These are phyloP conservation scores for Cyclotella atomus DNA, from an alignment of 108 stramenopile genomes.

Conservation along the genomic window DNA sequence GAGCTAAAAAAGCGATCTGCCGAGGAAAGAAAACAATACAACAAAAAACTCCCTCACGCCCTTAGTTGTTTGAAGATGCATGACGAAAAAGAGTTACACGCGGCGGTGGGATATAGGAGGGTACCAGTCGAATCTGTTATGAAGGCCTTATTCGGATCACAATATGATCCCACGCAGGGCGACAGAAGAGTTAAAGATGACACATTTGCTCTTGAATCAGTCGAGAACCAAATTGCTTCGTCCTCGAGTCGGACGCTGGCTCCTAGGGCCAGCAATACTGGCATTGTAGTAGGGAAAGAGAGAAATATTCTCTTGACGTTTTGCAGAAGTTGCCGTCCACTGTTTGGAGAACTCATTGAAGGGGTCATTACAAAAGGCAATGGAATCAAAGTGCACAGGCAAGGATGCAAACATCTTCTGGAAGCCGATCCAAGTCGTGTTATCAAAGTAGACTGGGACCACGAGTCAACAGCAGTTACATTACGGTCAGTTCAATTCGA, in stretches of 20 bases:
- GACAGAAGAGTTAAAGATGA: slow-evolving; percentile 20
- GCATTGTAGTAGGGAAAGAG: slow-evolving; percentile 38
- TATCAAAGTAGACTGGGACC: slow-evolving; percentile 27
- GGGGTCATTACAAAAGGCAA: slow-evolving; percentile 28
- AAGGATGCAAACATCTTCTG: slow-evolving; percentile 31
- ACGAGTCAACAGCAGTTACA: not conserved
- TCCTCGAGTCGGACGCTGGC: not conserved
- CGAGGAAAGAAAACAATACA: slow-evolving; percentile 21
- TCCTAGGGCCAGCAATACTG: not conserved
- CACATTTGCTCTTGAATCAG: not conserved
- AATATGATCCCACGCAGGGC: slow-evolving; percentile 4
- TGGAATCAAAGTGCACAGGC: slow-evolving; percentile 33
- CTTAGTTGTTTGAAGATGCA: slow-evolving; percentile 14
- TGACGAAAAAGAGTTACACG: slow-evolving; percentile 21
- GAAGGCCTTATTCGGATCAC: slow-evolving; percentile 29
- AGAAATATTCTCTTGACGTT: slow-evolving; percentile 24
- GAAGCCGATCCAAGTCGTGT: slow-evolving; percentile 20
- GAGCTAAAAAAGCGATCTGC: slow-evolving; percentile 8
- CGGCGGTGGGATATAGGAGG: slow-evolving; percentile 30
- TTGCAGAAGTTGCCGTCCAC: slow-evolving; percentile 29
- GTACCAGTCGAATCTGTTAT: slow-evolving; percentile 27
- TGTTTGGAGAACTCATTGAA: slow-evolving; percentile 16
- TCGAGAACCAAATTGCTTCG: not conserved
- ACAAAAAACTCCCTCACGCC: slow-evolving; percentile 20
- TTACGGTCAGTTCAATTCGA: slow-evolving; percentile 24